phyloP scores from a whole-genome alignment of 495 filamentous ascomycete genomes.

The Umbilicaria muhlenbergii region DNA sequence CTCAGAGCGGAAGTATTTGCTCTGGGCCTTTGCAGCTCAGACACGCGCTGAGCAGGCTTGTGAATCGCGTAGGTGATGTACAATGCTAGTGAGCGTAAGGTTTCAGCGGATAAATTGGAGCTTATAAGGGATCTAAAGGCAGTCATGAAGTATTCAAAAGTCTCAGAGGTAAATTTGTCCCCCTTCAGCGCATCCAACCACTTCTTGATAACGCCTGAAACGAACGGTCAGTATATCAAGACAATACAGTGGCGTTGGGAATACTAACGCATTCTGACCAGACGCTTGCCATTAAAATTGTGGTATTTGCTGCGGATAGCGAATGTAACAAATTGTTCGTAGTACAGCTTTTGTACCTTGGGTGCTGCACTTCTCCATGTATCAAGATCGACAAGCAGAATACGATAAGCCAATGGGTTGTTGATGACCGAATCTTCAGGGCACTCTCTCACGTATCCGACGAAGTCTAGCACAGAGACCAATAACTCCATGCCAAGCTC shows the following conservation, averaged over 20 bases:
- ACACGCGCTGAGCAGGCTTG: slow-evolving; percentile 19
- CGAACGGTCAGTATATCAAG: slow-evolving; percentile 13
- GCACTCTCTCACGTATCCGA: slow-evolving; percentile 65
- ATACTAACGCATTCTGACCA: slow-evolving; percentile 78
- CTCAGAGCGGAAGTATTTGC: slow-evolving; percentile 16
- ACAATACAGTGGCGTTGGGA: slow-evolving; percentile 3
- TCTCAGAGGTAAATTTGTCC: slow-evolving; percentile 54
- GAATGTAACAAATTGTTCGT: slow-evolving; percentile 78
- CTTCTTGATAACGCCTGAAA: slow-evolving; percentile 70
- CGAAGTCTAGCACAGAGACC: slow-evolving; percentile 61
- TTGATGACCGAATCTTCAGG: slow-evolving; percentile 81
- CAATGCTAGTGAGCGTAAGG: slow-evolving; percentile 72
- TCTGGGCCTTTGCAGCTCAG: slow-evolving; percentile 20
- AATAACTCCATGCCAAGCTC: slow-evolving; percentile 56
- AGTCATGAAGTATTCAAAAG: slow-evolving; percentile 56
- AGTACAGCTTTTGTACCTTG: slow-evolving; percentile 71
- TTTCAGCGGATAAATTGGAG: slow-evolving; percentile 63
- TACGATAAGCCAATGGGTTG: slow-evolving; percentile 84
- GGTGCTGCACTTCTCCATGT: slow-evolving; percentile 68
- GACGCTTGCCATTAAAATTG: slow-evolving; percentile 73
- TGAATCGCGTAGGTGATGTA: slow-evolving; percentile 91
- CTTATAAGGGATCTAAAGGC: slow-evolving; percentile 66
- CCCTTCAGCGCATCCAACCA: slow-evolving; percentile 78
- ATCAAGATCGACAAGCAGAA: slow-evolving; percentile 83
- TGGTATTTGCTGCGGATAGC: slow-evolving; percentile 73